phyloP scores from a whole-genome alignment of 1,139 yeast species.

The Yamadazyma sp. region DNA sequence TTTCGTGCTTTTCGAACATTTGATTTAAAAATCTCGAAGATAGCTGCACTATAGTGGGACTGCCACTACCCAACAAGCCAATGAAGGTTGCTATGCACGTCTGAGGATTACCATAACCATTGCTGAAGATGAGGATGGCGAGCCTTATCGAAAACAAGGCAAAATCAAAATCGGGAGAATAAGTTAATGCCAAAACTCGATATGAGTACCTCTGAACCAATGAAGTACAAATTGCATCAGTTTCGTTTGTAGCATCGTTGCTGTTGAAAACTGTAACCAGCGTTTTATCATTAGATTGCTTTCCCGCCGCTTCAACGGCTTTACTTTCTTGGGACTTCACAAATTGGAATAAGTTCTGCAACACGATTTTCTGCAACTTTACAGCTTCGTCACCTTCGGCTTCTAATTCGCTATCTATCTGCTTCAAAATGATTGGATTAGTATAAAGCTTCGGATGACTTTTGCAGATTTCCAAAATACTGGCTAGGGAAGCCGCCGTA shows the following conservation, averaged over 20 bases:
- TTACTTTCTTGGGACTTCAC: constrained; percentile 41
- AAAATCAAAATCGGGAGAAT: constrained; percentile 27
- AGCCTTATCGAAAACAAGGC: constrained; percentile 54
- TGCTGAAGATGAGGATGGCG: constrained; percentile 52
- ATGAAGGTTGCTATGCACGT: constrained; percentile 65
- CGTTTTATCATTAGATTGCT: constrained; percentile 25
- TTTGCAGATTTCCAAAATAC: constrained; percentile 56
- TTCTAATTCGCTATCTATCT: constrained; percentile 54
- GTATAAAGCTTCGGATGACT: constrained; percentile 63
- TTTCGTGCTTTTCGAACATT: constrained; percentile 65
- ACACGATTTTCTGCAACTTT: constrained; percentile 45
- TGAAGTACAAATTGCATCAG: constrained; percentile 73
- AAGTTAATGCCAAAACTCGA: constrained; percentile 38
- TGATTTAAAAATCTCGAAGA: constrained; percentile 56
- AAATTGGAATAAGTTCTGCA: constrained; percentile 57
- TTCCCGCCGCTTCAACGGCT: constrained; percentile 32
- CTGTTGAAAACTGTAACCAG: constrained; percentile 59
- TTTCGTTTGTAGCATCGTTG: constrained; percentile 40
- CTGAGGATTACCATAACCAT: constrained; percentile 77
- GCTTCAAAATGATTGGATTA: constrained; percentile 49
- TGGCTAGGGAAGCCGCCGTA: constrained; percentile 53
- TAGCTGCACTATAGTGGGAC: constrained; percentile 39
- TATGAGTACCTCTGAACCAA: constrained; percentile 62
- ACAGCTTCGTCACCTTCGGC: constrained; percentile 23
- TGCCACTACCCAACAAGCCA: constrained; percentile 62